These are phyloP conservation scores for Alternaria arbusti DNA, from an alignment of 2,329 filamentous ascomycete genomes.

Conservation along the genomic window DNA sequence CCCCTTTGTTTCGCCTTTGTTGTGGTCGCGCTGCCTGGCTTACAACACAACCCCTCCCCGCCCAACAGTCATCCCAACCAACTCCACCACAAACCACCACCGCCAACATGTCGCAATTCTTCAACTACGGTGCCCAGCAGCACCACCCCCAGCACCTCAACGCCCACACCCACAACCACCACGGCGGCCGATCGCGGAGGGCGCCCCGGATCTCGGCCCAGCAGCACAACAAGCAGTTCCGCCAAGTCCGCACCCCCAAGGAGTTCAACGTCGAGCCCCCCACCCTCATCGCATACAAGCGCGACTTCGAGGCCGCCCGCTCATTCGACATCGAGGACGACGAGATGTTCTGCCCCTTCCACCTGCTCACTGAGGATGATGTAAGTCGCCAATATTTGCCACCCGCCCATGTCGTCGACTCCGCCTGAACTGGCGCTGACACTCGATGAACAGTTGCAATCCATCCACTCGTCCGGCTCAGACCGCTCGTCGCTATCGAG, in stretches of 20 bases:
- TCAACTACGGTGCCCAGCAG: slow-evolving; percentile 56
- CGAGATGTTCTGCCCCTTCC: slow-evolving; percentile 87
- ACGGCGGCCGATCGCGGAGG: slow-evolving; percentile 83
- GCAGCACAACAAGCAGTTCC: slow-evolving; percentile 89
- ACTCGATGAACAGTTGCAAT: slow-evolving; percentile 71
- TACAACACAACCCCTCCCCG: slow-evolving; percentile 26
- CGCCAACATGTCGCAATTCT: slow-evolving; percentile 55
- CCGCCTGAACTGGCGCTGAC: slow-evolving; percentile 40
- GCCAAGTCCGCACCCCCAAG: slow-evolving; percentile 83
- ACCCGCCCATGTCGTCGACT: slow-evolving; percentile 32
- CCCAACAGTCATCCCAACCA: slow-evolving; percentile 22
- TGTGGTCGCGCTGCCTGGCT: slow-evolving; percentile 24
- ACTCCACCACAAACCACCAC: slow-evolving; percentile 20
- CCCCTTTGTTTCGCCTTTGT: slow-evolving; percentile 37
- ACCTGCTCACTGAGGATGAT: slow-evolving; percentile 90
- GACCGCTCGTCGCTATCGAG: slow-evolving; percentile 95
- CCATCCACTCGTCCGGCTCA: slow-evolving; percentile 86
- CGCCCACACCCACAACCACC: slow-evolving; percentile 74
- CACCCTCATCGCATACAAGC: slow-evolving; percentile 77
- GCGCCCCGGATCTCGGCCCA: slow-evolving; percentile 79
- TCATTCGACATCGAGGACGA: slow-evolving; percentile 97
- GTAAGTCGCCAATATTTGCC: slow-evolving; percentile 59
- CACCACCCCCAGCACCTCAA: slow-evolving; percentile 55
- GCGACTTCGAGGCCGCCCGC: slow-evolving; percentile 86
- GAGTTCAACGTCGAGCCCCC: slow-evolving; percentile 78